Percentiles rank a stretch among this genome's conserved stretches.
phyloP scores from a whole-genome alignment of 495 filamentous ascomycete genomes.

The Daldinia grandis region DNA sequence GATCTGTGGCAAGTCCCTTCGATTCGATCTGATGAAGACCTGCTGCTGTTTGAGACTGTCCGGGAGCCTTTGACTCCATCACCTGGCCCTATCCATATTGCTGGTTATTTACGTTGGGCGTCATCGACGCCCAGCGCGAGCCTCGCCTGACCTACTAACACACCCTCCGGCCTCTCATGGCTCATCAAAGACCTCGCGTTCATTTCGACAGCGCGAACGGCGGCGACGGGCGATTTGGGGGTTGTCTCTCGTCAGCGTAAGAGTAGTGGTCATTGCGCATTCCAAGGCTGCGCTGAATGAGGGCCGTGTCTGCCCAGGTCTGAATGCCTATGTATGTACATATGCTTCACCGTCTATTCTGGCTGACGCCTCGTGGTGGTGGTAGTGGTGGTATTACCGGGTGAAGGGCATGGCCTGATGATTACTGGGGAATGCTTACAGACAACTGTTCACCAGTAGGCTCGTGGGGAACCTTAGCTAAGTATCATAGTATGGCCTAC shows the following conservation, averaged over 20 bases:
- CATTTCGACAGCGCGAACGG: background rate
- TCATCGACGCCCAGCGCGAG: background rate
- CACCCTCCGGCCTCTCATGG: background rate
- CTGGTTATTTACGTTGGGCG: background rate
- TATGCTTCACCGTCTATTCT: constrained; percentile 22
- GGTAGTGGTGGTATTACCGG: constrained; percentile 1
- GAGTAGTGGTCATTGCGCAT: background rate
- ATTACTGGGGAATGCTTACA: constrained; percentile 25
- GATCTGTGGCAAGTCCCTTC: background rate
- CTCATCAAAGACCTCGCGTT: background rate
- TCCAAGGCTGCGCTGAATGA: constrained; percentile 54
- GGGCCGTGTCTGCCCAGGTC: constrained; percentile 60
- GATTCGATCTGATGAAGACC: background rate
- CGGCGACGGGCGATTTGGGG: background rate
- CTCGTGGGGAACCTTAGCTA: constrained; percentile 16
- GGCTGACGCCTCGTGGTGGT: background rate
- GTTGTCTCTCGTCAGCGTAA: constrained; percentile 1
- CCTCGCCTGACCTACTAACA: background rate
- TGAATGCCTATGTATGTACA: no score
- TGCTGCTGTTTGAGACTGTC: background rate
- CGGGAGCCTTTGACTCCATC: background rate
- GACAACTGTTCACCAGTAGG: constrained; percentile 18
- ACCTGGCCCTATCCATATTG: background rate
- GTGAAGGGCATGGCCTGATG: constrained; percentile 5
- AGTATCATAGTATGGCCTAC: background rate